Evolutionary conservation across 176 grass and related monocot species (phyloP), one percentile per base, ranked within the genome.

Genomic region (Poa pratensis): DNA sequence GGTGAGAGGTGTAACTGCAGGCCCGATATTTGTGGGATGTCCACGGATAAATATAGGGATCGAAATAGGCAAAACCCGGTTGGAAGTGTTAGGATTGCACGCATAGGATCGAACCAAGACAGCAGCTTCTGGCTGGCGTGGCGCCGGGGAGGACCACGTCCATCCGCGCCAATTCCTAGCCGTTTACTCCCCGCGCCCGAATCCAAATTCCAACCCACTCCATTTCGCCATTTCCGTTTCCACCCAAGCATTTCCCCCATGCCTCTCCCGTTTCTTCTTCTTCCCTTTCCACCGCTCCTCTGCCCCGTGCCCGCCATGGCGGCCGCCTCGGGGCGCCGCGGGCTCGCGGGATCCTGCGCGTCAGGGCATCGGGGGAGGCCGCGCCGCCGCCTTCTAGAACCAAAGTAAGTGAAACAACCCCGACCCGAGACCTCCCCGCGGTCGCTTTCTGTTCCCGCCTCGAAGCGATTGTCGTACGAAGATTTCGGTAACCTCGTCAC

Each of bases 331-430:
- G 7, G 65, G 3, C 53, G 23, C 32, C 14, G 55, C 37, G 12
- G 8, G 24, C 5, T 27, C 58, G 28, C 13, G 7, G 40, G 7
- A 20, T 37, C 17, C 18, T 72, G 63, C 73, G 63, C 53, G 43
- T 69, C 53, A 65, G 70, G 57, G 88, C 83, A 19, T 45, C 72
- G 18, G 28, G 59, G 77, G 82, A 85, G 28, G 42, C 79, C 43
- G 18, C 7, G 57, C 57, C 84, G 16, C 3, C 58, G 16, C 80
- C 84, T 7, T 80, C 84, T n/a, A 83, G 89, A 71, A 90, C 84
- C 48, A 37, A 87, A 62, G 88, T 89, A 51, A 80, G 46, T 37
- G 57, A 60, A 11, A 49, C 30, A 22, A 10, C 53, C 19, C 39
- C 16, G 18, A 23, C 13, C 59, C 23, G 59, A 46, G 2, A n/a